Base-by-base conservation (phyloP, 371 early-diverging fungal genomes). In the Cokeromyces recurvatus region DNA sequence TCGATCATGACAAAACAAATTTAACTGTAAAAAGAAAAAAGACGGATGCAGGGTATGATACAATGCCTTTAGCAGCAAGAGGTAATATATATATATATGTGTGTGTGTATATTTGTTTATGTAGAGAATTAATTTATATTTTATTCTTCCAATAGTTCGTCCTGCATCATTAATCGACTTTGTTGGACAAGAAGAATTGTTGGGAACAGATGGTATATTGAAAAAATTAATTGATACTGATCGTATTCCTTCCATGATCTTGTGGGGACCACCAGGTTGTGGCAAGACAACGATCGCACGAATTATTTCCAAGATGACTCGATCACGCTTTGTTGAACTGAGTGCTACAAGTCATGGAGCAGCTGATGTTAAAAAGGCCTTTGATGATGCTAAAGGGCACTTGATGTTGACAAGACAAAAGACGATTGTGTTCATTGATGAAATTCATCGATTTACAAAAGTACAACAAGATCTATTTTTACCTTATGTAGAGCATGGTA, bases 401-500 rank as follows among this genome's bases (percentile, higher is more conserved):
- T 49, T 65, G 19, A 52, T 58, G 6, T 62, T 87, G 27, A 76
- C 82, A 0, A 74, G 76, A 3, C 81, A 75, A 57, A 76, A 81
- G 32, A 84, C 89, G 0, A 82, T 94, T 32, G 48, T 94, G 8
- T 90, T 94, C 57, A 55, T 91, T 17, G 92, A 92, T 59, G 92
- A 94, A 51, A 90, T 94, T 19, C 94, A 94, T 68, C 74, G 93
- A 17, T 93, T 91, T 50, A 91, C 84, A 16, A 91, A 90, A 47
- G 78, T 83, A 12, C 94, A 94, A 53, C 94, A 94, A 51, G 94
- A 94, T 57, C 51, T 88, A 1, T 90, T 94, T 48, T 50, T 92
- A 17, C 89, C 91, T 0, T 74, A 72, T 57, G 78, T 94, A 2
- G 94, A 94, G 62, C 76, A 74, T 38, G 94, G 94, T 4, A 78